phyloP scores from a whole-genome alignment of 768 basidiomycete species.

The Gymnopilus junonius region DNA sequence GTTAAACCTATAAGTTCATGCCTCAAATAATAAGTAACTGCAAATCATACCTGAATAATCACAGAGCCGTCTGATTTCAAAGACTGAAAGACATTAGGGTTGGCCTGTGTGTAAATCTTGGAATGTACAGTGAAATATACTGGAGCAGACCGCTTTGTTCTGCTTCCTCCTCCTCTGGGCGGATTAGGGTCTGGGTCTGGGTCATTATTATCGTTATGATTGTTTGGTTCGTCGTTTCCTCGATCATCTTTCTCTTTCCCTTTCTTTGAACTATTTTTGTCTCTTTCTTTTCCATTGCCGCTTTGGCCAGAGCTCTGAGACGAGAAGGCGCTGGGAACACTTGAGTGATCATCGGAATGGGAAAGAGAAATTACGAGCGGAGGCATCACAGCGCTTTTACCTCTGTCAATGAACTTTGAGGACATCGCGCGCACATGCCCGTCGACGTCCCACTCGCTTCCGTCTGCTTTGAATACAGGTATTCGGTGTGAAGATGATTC shows the following conservation, averaged over 20 bases:
- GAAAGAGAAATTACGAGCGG: background rate
- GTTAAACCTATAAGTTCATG: no score
- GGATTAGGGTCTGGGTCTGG: background rate
- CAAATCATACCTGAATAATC: background rate
- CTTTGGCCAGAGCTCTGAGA: background rate
- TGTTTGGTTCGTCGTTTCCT: background rate
- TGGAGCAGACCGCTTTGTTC: background rate
- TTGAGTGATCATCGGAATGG: background rate
- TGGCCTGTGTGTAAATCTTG: background rate
- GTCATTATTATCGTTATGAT: background rate
- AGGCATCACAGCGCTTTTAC: background rate
- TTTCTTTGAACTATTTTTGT: background rate
- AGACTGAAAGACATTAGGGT: background rate
- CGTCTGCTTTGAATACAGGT: background rate
- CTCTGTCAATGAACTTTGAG: background rate
- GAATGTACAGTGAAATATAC: background rate
- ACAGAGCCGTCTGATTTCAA: background rate
- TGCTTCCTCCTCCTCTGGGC: background rate
- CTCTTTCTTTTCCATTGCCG: background rate
- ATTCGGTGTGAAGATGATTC: background rate
- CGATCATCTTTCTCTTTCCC: background rate
- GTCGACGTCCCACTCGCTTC: background rate
- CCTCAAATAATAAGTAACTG: no score
- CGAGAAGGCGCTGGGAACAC: no score
- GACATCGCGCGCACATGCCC: background rate